phyloP scores from a whole-genome alignment of 768 basidiomycete species.

The Collybia sp. region DNA sequence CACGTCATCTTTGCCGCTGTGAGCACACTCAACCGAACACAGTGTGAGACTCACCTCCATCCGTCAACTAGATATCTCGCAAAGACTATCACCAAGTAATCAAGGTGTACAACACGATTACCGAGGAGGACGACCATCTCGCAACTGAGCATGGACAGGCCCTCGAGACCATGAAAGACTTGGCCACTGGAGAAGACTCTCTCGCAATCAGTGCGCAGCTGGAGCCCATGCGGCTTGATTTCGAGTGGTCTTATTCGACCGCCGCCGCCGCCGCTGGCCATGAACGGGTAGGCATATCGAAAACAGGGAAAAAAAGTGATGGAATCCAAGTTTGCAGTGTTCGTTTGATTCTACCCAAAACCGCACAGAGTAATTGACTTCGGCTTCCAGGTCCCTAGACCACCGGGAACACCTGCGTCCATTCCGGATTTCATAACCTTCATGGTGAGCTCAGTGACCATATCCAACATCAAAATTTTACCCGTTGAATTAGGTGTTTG shows the following conservation, averaged over 20 bases:
- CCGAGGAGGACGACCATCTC: slow-evolving; percentile 3
- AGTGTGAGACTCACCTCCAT: not conserved
- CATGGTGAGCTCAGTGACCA: not conserved
- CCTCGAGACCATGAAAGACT: slow-evolving; percentile 7
- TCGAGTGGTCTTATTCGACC: slow-evolving; percentile 6
- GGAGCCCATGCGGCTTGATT: slow-evolving; percentile 5
- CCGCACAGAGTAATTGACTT: not conserved
- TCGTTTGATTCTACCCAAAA: not conserved
- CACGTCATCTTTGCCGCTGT: slow-evolving; percentile 6
- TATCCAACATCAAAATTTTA: not conserved
- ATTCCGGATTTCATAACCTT: slow-evolving; percentile 4
- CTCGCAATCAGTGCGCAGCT: slow-evolving; percentile 4
- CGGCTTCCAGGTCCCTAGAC: slow-evolving; percentile 1
- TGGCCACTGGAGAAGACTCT: slow-evolving; percentile 3
- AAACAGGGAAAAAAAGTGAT: slow-evolving; percentile 1
- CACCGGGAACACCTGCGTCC: not conserved
- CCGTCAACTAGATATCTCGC: slow-evolving; percentile 4
- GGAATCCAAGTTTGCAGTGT: slow-evolving; percentile 6
- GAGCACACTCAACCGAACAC: not conserved
- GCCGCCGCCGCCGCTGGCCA: not conserved
- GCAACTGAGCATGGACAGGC: not conserved
- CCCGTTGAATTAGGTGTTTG: slow-evolving; percentile 4
- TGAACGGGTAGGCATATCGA: not conserved
- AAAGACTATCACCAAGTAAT: slow-evolving; percentile 3
- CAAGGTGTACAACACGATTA: slow-evolving; percentile 3